Conservation (phyloP, 2,329 filamentous ascomycete genomes). For the Xylaria multiplex region DNA sequence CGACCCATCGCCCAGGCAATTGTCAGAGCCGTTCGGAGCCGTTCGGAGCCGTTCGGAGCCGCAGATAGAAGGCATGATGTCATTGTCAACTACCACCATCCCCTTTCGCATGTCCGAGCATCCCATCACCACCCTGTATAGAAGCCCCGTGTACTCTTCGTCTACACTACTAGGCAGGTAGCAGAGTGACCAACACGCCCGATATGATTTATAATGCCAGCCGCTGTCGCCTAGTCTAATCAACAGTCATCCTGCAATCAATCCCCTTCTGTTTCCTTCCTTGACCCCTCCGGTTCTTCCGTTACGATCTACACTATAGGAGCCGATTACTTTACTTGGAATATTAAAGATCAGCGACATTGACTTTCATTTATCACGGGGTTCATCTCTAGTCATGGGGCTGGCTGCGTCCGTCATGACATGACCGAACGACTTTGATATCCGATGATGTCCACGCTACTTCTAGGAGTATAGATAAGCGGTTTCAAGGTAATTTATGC, state of each 20-base stretch:
- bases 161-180: no score
- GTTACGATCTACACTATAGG: no score
- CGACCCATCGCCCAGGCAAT: no score
- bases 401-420: constrained; percentile 4
- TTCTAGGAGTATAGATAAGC: background rate
- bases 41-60: no score
- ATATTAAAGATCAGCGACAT: background rate
- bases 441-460: background rate
- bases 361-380: background rate
- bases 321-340: background rate
- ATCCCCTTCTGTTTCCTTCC: background rate
- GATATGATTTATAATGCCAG: constrained; percentile 2
- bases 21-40: no score
- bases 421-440: constrained; percentile 3
- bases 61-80: no score
- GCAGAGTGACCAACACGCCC: background rate
- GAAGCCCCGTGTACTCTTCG: no score
- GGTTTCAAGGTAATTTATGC: background rate
- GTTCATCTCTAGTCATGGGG: background rate
- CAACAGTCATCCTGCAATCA: background rate
- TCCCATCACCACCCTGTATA: no score
- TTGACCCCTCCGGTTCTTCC: no score
- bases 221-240: background rate
- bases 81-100: no score
- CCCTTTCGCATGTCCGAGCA: no score